Percentiles rank a stretch among this genome's conserved stretches.
Conservation (phyloP, 2,329 filamentous ascomycete species). For the Aspergillus vadensis region DNA sequence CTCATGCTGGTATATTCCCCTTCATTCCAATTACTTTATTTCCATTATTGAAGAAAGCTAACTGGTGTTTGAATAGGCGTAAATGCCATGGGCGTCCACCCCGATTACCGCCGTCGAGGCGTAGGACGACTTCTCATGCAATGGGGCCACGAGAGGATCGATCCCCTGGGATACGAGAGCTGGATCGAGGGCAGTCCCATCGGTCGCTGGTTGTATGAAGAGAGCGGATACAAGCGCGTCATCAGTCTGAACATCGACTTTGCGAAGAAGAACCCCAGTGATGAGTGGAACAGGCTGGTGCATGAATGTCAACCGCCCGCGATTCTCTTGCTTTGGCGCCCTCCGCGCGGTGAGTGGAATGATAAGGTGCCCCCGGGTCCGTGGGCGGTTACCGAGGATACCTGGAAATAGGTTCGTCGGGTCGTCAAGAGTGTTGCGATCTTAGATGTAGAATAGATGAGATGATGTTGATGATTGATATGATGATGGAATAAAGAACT, state of each 20-base stretch:
- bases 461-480: not conserved
- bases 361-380: conserved; percentile 19
- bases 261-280: conserved; percentile 19
- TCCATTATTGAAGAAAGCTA: not conserved
- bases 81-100: conserved; percentile 23
- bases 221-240: conserved; percentile 19
- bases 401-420: conserved; percentile 8
- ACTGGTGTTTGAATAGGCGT: not conserved
- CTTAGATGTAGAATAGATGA: not conserved
- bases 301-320: conserved; percentile 20
- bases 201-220: conserved; percentile 20
- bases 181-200: conserved; percentile 20
- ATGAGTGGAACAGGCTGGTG: conserved; percentile 19
- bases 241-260: conserved; percentile 18
- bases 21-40: not conserved
- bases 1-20: conserved; percentile 11
- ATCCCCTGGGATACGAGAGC: conserved; percentile 21
- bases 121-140: conserved; percentile 21
- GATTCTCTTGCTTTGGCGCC: conserved; percentile 22
- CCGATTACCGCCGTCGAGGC: conserved; percentile 17
- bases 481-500: not conserved
- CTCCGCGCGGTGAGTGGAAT: conserved; percentile 19
- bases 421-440: not conserved
- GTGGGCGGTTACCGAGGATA: conserved; percentile 19
- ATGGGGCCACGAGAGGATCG: conserved; percentile 21